A percentile compares a stretch with the other conserved stretches of the same genome.
Conservation (phyloP, 1,284 basidiomycete species). For the Irpex sp. region DNA sequence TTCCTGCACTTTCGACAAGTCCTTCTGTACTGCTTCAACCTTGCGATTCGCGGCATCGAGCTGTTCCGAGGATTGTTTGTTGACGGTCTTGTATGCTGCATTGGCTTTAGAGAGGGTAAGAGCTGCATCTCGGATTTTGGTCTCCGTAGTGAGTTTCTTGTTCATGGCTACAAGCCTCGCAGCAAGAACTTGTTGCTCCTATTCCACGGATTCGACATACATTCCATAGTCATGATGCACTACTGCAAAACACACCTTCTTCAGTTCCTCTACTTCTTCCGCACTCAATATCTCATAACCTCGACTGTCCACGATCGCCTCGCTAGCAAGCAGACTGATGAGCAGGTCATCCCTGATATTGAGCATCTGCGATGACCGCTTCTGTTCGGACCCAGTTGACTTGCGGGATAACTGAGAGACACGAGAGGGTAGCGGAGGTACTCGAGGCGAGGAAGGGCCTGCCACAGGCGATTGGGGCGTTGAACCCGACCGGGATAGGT, state of each 20-base stretch:
- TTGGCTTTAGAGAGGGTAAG: conserved; percentile 67
- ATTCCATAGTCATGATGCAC: conserved; percentile 2
- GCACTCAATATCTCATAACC: conserved; percentile 71
- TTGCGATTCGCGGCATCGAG: conserved; percentile 65
- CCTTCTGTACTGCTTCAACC: conserved; percentile 65
- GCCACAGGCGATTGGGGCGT: conserved; percentile 34
- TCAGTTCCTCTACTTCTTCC: conserved; percentile 89
- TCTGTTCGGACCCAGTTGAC: conserved; percentile 33
- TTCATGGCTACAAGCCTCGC: conserved; percentile 58
- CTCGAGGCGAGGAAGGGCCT: conserved; percentile 37
- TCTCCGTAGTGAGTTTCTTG: conserved; percentile 72
- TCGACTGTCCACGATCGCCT: conserved; percentile 81
- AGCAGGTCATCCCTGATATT: conserved; percentile 75
- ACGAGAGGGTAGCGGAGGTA: conserved; percentile 22
- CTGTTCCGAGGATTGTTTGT: conserved; percentile 69
- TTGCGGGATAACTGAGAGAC: conserved; percentile 27
- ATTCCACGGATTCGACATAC: background rate
- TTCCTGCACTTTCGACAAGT: conserved; percentile 62
- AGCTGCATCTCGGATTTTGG: conserved; percentile 79
- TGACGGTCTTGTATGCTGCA: conserved; percentile 51
- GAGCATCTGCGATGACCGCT: conserved; percentile 38
- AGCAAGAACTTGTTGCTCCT: conserved; percentile 70
- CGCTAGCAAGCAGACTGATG: conserved; percentile 80
- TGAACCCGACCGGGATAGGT: conserved; percentile 23
- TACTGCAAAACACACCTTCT: conserved; percentile 57